Base-by-base conservation (phyloP, 2,329 filamentous ascomycete species). In the Alternaria infectoria region DNA sequence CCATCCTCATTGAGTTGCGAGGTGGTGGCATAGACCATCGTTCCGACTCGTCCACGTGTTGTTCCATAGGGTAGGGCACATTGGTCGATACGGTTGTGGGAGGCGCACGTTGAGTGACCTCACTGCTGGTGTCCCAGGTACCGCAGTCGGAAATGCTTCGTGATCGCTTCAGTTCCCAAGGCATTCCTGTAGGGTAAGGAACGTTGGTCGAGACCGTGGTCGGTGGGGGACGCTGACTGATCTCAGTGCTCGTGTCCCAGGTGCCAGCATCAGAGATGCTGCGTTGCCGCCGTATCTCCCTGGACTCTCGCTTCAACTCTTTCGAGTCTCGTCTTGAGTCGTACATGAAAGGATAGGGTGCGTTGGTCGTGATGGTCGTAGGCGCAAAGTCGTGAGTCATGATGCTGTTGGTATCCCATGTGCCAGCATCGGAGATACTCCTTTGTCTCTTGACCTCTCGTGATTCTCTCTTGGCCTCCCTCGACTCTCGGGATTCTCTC, bases 361-460 rank as follows among this genome's bases (percentile, higher is more conserved):
- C 54, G 28, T 64, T 57, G 17, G 56, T 65, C 12, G 69, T 70
- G 46, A 69, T 67, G 50, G 69, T 73, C 2, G 67, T 62, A 45
- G 60, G 56, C 26, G 60, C 59, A 11, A 62, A 59, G 43, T 59
- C 62, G 36, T 68, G 55, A 36, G 68, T 71, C 44, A 68, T 67
- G 30, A 68, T 66, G 56, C 69, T 74, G 49, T 66, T 66, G 21
- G 72, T 74, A 45, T 74, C 72, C 72, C 72, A 74, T 8, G 72
- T 74, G n/a, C 70, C 72, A 23, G 67, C 69, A 32, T 74, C 72
- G 3, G 66, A 54, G 13, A 73, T 59, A 19, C 63, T 73, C 54
- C 52, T 61, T 46, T 61, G 50, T 32, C 59, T 57, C 57, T 50
- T 61, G 11, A 60, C 36, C 50, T 66, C 60, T 49, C 56, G 55